phyloP scores from a whole-genome alignment of 768 basidiomycete species.

The Hydnum rufescens region DNA sequence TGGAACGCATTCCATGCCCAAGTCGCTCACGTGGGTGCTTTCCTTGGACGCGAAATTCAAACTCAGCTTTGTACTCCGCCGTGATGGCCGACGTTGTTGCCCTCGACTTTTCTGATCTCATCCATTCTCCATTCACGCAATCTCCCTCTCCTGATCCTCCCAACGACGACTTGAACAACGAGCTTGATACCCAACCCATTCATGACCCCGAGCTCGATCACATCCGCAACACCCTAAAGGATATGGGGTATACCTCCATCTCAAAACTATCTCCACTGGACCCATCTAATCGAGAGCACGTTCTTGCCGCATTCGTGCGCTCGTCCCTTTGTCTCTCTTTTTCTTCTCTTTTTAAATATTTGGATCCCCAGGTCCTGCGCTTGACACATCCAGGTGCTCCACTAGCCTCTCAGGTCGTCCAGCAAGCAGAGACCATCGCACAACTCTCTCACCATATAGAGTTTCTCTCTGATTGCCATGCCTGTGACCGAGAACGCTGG shows the following conservation, averaged over 20 bases:
- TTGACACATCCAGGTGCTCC: slow-evolving; percentile 14
- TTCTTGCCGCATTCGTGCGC: slow-evolving; percentile 38
- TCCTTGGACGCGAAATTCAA: too few species aligned
- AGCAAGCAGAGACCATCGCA: slow-evolving; percentile 44
- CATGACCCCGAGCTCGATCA: slow-evolving; percentile 22
- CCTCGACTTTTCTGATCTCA: not conserved
- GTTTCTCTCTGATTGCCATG: slow-evolving; percentile 29
- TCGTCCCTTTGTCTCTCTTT: slow-evolving; percentile 7
- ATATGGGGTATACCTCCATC: slow-evolving; percentile 21
- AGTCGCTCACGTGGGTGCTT: too few species aligned
- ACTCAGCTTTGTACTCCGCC: too few species aligned
- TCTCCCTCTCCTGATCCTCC: not conserved
- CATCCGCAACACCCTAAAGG: slow-evolving; percentile 28
- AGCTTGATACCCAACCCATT: not conserved
- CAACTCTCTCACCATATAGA: slow-evolving; percentile 37
- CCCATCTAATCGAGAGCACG: slow-evolving; percentile 24
- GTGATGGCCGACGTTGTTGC: not conserved
- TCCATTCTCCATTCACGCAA: not conserved
- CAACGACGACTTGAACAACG: not conserved
- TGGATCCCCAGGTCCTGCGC: slow-evolving; percentile 28
- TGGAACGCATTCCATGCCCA: too few species aligned
- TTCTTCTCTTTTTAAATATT: slow-evolving; percentile 4
- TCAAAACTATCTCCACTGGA: slow-evolving; percentile 4
- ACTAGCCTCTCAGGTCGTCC: slow-evolving; percentile 22
- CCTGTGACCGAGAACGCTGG: slow-evolving; percentile 43